Percentiles rank a stretch among this genome's conserved stretches.
These are phyloP conservation scores for Hypericum androsaemum DNA, from an alignment of 345 rosid genomes.

Conservation along the genomic window DNA sequence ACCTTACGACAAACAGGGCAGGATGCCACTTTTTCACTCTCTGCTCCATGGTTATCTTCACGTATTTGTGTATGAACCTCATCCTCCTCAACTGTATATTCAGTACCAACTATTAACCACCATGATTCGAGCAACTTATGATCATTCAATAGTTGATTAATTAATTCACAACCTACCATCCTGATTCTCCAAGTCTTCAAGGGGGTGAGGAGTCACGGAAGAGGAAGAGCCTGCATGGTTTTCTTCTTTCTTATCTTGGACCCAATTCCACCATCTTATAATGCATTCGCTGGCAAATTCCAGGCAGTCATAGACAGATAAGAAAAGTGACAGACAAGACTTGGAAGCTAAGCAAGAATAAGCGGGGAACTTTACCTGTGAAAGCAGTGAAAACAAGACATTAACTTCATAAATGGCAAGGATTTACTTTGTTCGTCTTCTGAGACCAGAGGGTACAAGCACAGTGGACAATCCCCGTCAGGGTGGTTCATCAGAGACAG, in stretches of 20 bases:
- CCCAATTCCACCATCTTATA: constrained; percentile 87
- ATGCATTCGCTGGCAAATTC: constrained; percentile 63
- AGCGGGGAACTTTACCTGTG: constrained; percentile 48
- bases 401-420: constrained; percentile 87
- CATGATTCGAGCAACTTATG: no score
- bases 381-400: constrained; percentile 96
- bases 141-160: no score
- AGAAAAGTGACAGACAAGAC: background rate
- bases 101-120: no score
- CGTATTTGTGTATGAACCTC: no score
- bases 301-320: constrained; percentile 9
- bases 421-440: constrained; percentile 33
- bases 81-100: no score
- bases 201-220: constrained; percentile 12
- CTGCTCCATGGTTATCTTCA: constrained; percentile 21
- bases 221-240: constrained; percentile 15
- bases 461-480: constrained; percentile 79
- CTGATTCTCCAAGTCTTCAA: constrained; percentile 18
- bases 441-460: constrained; percentile 57
- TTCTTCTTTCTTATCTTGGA: constrained; percentile 40
- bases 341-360: constrained; percentile 5
- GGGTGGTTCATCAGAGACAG: constrained; percentile 83
- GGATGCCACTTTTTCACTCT: constrained; percentile 39
- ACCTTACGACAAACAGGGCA: constrained; percentile 90
- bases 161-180: constrained; percentile 28